Conservation (phyloP, 2,329 filamentous ascomycete genomes). For the Aspergillus amoenus region DNA sequence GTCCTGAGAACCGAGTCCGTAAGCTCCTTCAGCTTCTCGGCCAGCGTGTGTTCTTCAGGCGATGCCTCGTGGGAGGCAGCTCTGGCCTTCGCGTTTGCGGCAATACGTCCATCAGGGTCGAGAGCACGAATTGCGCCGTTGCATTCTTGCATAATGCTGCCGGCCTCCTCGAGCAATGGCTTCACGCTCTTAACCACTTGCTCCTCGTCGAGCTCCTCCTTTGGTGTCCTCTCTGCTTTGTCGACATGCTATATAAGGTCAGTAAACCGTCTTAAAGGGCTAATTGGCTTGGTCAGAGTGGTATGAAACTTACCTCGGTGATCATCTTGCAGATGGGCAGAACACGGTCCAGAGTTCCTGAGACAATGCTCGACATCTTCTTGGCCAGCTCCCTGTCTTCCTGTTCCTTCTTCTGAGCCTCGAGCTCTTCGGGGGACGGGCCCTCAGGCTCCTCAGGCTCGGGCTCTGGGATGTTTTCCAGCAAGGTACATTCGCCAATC, state of each 20-base stretch:
- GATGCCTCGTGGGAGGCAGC: conserved; percentile 71
- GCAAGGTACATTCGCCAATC: conserved; percentile 62
- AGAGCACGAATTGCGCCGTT: conserved; percentile 84
- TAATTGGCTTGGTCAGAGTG: background rate
- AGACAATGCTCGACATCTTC: conserved; percentile 71
- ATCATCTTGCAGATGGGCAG: conserved; percentile 85
- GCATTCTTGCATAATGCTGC: conserved; percentile 77
- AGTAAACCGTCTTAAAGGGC: conserved; percentile 14
- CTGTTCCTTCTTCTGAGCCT: conserved; percentile 61
- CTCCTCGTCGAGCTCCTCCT: conserved; percentile 88
- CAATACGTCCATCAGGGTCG: conserved; percentile 84
- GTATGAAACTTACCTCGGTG: conserved; percentile 59
- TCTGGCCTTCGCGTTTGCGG: conserved; percentile 80
- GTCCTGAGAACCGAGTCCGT: conserved; percentile 77
- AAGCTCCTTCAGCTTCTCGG: conserved; percentile 80
- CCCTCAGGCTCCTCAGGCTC: conserved; percentile 38
- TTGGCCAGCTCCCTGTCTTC: conserved; percentile 74
- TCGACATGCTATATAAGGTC: conserved; percentile 65
- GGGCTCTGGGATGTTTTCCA: conserved; percentile 56
- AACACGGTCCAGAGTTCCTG: conserved; percentile 78
- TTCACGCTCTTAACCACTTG: conserved; percentile 81
- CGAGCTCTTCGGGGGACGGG: conserved; percentile 43
- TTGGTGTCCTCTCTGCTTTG: conserved; percentile 72
- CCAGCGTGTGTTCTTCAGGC: conserved; percentile 80
- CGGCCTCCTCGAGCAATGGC: conserved; percentile 83